phyloP scores from a whole-genome alignment of 768 basidiomycete species.

The Phylloporus sp. region DNA sequence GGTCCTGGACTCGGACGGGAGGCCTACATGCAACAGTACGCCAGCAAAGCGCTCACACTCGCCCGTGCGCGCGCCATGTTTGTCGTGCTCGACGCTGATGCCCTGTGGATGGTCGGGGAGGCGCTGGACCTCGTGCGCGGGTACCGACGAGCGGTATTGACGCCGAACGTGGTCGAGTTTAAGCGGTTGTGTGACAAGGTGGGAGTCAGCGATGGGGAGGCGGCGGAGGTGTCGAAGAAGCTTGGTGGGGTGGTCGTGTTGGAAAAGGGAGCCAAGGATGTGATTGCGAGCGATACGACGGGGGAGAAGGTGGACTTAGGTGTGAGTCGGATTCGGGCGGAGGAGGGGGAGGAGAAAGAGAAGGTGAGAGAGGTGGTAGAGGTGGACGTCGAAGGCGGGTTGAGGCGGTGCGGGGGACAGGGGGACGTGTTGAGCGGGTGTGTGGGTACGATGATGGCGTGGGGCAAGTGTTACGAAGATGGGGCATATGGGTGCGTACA shows the following conservation, averaged over 20 bases:
- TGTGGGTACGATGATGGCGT: slow-evolving; percentile 87
- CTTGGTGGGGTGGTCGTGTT: slow-evolving; percentile 88
- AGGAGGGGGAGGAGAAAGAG: slow-evolving; percentile 45
- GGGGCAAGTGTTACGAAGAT: slow-evolving; percentile 90
- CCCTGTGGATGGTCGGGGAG: slow-evolving; percentile 75
- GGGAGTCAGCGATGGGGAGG: slow-evolving; percentile 54
- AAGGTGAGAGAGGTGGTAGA: slow-evolving; percentile 55
- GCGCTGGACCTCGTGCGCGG: slow-evolving; percentile 72
- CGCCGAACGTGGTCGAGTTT: slow-evolving; percentile 94
- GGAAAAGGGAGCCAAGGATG: slow-evolving; percentile 80
- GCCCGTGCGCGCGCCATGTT: slow-evolving; percentile 77
- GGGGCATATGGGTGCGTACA: slow-evolving; percentile 66
- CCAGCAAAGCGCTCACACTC: slow-evolving; percentile 66
- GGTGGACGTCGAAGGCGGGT: slow-evolving; percentile 69
- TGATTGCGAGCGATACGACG: slow-evolving; percentile 74
- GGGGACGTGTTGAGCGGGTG: slow-evolving; percentile 89
- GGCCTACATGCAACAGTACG: slow-evolving; percentile 81
- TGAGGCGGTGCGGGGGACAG: slow-evolving; percentile 94
- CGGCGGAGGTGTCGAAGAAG: slow-evolving; percentile 61
- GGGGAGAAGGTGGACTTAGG: slow-evolving; percentile 45
- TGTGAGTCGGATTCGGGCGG: slow-evolving; percentile 37
- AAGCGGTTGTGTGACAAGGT: slow-evolving; percentile 72
- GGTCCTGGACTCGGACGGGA: slow-evolving; percentile 95
- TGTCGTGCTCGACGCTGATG: slow-evolving; percentile 93
- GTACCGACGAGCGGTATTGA: slow-evolving; percentile 82